Evolutionary conservation across 78 protist species (phyloP).

Genomic region (Pelomyxa schiedti): DNA sequence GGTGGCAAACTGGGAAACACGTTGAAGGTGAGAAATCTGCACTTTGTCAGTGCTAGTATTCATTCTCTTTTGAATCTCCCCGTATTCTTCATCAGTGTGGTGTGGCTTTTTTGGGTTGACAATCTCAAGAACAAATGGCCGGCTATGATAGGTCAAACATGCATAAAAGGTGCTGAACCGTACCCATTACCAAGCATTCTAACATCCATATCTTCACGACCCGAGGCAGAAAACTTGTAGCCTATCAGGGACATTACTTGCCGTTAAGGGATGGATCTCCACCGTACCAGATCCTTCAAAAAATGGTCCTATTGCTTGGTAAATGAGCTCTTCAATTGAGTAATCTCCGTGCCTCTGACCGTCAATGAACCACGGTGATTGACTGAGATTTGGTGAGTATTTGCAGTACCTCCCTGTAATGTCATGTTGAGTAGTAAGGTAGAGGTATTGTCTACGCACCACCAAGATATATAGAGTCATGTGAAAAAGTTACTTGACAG

Average conservation of each 20-base stretch:
- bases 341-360: background rate
- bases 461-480: conserved; percentile 9
- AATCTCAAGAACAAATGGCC: conserved; percentile 74
- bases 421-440: too few relatives aligned
- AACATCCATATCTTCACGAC: conserved; percentile 85
- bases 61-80: background rate
- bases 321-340: background rate
- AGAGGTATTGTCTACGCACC: too few relatives aligned
- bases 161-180: too few relatives aligned
- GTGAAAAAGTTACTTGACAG: background rate
- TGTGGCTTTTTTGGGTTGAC: conserved; percentile 17
- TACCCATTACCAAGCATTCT: conserved; percentile 83
- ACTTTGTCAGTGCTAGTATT: conserved; percentile 5
- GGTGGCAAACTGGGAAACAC: conserved; percentile 23
- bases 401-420: conserved; percentile 30
- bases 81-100: conserved; percentile 9
- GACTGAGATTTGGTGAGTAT: conserved; percentile 11
- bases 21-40: conserved; percentile 31
- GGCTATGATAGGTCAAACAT: too few relatives aligned
- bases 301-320: too few relatives aligned
- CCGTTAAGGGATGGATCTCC: too few relatives aligned
- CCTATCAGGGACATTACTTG: too few relatives aligned
- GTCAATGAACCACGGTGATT: conserved; percentile 1
- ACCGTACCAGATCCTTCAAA: too few relatives aligned
- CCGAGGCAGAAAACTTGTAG: conserved; percentile 32